Percentiles rank a stretch among this genome's conserved stretches.
Conservation (phyloP, 441 rosid genomes). For the Gossypium trilobum region DNA sequence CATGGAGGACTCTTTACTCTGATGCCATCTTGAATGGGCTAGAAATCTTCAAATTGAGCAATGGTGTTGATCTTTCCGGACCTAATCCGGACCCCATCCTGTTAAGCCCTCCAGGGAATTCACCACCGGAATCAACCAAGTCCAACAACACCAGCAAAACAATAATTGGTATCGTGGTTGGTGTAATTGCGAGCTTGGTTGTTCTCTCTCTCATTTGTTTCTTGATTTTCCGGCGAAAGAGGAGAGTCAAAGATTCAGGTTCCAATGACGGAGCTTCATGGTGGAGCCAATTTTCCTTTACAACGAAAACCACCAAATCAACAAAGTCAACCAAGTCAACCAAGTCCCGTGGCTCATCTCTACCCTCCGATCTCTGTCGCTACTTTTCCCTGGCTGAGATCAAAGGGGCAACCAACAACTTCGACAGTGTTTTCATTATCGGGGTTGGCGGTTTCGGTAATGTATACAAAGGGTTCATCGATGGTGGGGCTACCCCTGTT, state of each 20-base stretch:
- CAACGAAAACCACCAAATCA: constrained; percentile 19
- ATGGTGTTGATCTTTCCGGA: constrained; percentile 19
- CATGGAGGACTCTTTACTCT: fast-evolving
- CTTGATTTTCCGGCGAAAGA: constrained; percentile 20
- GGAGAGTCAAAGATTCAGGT: constrained; percentile 10
- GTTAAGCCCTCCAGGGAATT: neutral
- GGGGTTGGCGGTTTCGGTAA: constrained; percentile 53
- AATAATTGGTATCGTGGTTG: constrained; percentile 13
- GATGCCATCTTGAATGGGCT: constrained; percentile 44
- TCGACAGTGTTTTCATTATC: constrained; percentile 28
- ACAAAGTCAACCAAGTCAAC: constrained; percentile 21
- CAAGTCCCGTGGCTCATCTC: constrained; percentile 18
- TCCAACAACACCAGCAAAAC: neutral
- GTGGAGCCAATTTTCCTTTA: neutral
- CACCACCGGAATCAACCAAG: neutral
- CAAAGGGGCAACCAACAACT: constrained; percentile 40
- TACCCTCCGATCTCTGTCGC: constrained; percentile 41
- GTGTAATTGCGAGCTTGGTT: constrained; percentile 13
- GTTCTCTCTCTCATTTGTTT: constrained; percentile 14
- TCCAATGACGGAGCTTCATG: neutral
- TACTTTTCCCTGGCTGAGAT: constrained; percentile 40
- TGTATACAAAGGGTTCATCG: constrained; percentile 44
- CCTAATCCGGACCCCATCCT: constrained; percentile 23
- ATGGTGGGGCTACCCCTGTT: constrained; percentile 29
- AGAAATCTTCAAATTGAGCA: constrained; percentile 38